phyloP scores from a whole-genome alignment of 139 green algal species.

The Haematococcus lacustris region DNA sequence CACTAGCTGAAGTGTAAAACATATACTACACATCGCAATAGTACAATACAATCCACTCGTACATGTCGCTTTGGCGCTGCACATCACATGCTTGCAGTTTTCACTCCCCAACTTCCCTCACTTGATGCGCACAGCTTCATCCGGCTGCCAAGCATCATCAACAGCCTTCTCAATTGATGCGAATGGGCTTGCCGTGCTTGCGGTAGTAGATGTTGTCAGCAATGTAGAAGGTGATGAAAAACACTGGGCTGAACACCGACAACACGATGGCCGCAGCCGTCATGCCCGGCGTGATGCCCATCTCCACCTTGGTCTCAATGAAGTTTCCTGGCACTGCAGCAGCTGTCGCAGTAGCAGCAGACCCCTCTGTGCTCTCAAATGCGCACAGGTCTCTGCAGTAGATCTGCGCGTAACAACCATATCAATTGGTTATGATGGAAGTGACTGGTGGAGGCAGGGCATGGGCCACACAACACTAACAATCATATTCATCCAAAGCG shows the following conservation, averaged over 20 bases:
- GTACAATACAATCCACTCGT: no score
- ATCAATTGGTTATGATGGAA: neutral
- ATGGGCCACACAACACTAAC: neutral
- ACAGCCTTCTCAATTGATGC: no score
- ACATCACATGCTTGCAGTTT: no score
- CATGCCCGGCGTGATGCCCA: constrained; percentile 23
- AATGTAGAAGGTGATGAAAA: constrained; percentile 25
- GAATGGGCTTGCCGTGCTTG: no score
- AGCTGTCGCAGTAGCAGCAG: constrained; percentile 11
- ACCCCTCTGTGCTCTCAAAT: constrained; percentile 7
- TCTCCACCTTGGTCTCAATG: constrained; percentile 12
- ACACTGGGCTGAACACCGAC: constrained; percentile 18
- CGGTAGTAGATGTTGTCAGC: no score
- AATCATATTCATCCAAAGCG: neutral
- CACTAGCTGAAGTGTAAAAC: no score
- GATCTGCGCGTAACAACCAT: neutral
- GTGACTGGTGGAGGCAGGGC: neutral
- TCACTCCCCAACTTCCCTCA: no score
- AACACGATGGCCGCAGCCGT: constrained; percentile 27
- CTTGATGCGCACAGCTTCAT: no score
- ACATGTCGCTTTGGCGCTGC: no score
- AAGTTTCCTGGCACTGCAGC: constrained; percentile 5
- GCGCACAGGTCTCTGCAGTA: constrained; percentile 14
- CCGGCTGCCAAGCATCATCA: no score
- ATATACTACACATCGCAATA: no score